Conservation (phyloP, 1,139 yeast genomes). For the Pichia sp. region DNA sequence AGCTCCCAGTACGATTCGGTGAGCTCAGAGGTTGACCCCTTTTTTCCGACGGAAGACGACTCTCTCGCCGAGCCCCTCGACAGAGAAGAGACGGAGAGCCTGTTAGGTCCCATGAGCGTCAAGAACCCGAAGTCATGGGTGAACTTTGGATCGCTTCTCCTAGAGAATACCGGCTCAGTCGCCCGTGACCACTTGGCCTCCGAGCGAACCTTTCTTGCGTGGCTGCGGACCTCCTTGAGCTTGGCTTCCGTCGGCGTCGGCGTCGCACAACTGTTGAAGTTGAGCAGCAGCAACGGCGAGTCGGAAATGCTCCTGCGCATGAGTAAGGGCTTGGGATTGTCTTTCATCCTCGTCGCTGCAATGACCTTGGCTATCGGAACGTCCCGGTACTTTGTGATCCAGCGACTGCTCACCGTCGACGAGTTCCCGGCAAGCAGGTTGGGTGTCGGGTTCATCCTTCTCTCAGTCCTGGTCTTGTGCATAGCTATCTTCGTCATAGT, state of each 20-base stretch:
- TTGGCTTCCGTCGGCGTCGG: conserved; percentile 57
- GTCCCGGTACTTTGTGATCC: conserved; percentile 27
- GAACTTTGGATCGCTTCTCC: conserved; percentile 34
- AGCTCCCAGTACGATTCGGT: conserved; percentile 1
- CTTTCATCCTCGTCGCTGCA: conserved; percentile 16
- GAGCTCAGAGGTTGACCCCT: conserved; percentile 1
- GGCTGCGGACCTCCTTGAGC: conserved; percentile 42
- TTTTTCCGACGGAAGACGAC: not conserved
- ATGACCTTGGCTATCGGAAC: conserved; percentile 17
- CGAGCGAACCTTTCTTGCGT: conserved; percentile 36
- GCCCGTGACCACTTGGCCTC: conserved; percentile 45
- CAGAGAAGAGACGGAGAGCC: conserved; percentile 8
- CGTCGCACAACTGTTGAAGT: conserved; percentile 47
- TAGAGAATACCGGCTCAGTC: conserved; percentile 46
- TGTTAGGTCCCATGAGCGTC: conserved; percentile 15
- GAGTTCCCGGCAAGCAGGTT: conserved; percentile 42
- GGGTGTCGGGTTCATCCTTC: conserved; percentile 11
- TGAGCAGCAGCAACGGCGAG: conserved; percentile 23
- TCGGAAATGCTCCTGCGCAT: conserved; percentile 5
- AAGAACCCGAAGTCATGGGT: conserved; percentile 22
- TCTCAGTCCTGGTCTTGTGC: conserved; percentile 4
- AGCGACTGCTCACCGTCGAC: conserved; percentile 40
- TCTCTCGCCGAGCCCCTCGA: not conserved
- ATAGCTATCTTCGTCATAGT: conserved; percentile 13
- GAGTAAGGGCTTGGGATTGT: conserved; percentile 21